Percentiles rank a stretch among this genome's conserved stretches.
phyloP scores from a whole-genome alignment of 345 rosid species.

The Psidium friedrichsthalianum region DNA sequence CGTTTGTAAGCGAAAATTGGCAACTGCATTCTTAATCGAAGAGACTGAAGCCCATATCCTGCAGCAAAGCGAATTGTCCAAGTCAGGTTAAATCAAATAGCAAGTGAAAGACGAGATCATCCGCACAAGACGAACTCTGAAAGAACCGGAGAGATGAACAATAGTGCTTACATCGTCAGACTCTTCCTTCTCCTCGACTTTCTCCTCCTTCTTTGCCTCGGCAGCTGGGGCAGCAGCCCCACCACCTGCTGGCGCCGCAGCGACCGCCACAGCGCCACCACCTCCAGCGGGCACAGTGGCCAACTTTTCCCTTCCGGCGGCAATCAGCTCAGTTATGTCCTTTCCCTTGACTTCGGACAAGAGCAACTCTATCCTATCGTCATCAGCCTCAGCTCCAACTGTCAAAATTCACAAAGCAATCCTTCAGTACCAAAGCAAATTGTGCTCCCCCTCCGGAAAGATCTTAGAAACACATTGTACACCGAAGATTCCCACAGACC shows the following conservation, averaged over 20 bases:
- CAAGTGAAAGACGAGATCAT: neutral
- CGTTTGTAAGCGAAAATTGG: neutral
- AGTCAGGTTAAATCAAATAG: neutral
- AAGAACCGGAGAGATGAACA: neutral
- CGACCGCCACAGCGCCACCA: constrained; percentile 31
- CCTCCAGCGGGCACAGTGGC: constrained; percentile 69
- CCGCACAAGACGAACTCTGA: neutral
- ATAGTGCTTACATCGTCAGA: constrained; percentile 56
- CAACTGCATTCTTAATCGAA: constrained; percentile 26
- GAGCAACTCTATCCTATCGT: constrained; percentile 46
- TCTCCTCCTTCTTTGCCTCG: constrained; percentile 73
- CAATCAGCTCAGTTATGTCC: constrained; percentile 70
- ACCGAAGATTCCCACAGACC: neutral
- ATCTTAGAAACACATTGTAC: neutral
- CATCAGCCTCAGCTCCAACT: constrained; percentile 72
- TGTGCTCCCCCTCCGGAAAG: neutral
- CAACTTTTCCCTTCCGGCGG: constrained; percentile 72
- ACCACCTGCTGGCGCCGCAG: constrained; percentile 26
- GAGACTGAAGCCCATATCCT: constrained; percentile 60
- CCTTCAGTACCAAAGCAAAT: neutral
- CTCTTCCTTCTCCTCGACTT: constrained; percentile 70
- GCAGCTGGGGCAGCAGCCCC: constrained; percentile 41
- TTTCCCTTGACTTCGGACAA: constrained; percentile 54
- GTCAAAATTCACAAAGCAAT: neutral
- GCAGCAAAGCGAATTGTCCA: constrained; percentile 4